Conservation (phyloP, 352 stramenopile genomes). For the Achlya hypogyna region DNA sequence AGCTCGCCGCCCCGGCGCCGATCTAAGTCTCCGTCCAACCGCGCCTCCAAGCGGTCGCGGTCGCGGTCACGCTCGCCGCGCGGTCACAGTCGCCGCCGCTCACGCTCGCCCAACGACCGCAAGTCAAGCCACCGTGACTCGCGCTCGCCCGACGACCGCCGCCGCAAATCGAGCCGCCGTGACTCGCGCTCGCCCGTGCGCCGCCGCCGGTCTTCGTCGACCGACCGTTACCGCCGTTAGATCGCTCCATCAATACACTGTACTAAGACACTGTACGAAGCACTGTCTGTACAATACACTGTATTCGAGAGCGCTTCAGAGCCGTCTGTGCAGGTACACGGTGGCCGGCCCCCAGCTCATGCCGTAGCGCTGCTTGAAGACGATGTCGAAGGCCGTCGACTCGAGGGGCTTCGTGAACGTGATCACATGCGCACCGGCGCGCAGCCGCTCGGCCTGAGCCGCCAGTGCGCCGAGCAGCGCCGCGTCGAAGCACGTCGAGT, state of each 20-base stretch:
- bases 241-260: too few relatives aligned
- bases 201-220: background rate
- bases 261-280: background rate
- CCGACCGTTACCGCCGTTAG: background rate
- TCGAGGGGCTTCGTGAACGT: constrained; percentile 32
- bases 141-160: background rate
- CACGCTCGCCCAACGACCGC: background rate
- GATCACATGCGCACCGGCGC: constrained; percentile 30
- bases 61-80: background rate
- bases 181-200: too few relatives aligned
- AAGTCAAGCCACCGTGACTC: background rate
- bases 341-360: constrained; percentile 37
- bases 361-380: constrained; percentile 30
- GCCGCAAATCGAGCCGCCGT: background rate
- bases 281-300: too few relatives aligned
- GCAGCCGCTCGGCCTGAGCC: constrained; percentile 24
- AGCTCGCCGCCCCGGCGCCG: background rate
- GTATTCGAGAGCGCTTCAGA: background rate
- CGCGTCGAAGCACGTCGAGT: constrained; percentile 45
- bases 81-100: background rate
- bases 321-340: constrained; percentile 28
- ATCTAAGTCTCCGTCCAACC: background rate
- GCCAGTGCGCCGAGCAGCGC: constrained; percentile 29
- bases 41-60: background rate
- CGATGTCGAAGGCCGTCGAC: constrained; percentile 28